Evolutionary conservation across 2,329 filamentous ascomycete species (phyloP), one percentile per base, ranked within the genome.

Genomic region (Aspergillus transmontanensis): DNA sequence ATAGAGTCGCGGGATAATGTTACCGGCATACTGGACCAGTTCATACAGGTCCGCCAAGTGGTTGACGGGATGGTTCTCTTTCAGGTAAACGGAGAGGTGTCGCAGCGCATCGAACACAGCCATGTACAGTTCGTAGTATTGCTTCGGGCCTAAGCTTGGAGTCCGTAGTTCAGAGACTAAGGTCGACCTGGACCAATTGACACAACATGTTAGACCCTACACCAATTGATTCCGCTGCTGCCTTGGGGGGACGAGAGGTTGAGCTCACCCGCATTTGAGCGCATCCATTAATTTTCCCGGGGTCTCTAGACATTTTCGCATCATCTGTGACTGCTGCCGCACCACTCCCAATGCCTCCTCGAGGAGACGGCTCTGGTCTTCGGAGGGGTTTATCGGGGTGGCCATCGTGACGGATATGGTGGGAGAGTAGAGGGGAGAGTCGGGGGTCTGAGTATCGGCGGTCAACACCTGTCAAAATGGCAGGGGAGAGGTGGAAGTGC

Each of bases 111-210:
- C 95, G 81, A 99, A 99, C 66, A 99, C 93, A 69, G 95, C 88
- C 95, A 99, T 99, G 83, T 99, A 99, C 63, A 99, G 87, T 83
- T 99, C 96, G 80, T 99, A 99, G 84, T 99, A 99, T 80, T 99
- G 95, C 80, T 99, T 99, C 39, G 95, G 95, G n/a, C 95, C 93
- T 58, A 99, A 87, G 73, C 92, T 97, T 78, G 94, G 96, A 5
- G 95, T 99, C 72, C 95, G 93, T 73, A 99, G 87, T 80, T 99
- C 95, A n/a, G 95, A 97, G 65, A 99, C 94, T 67, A 99, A 87
- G 23, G 95, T 99, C 48, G 95, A 99, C 82, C 95, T 98, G 59
- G 48, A 54, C 46, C 62, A 64, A 66, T 66, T 67, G 64, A 65
- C 66, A n/a, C 6, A 14, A 43, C 36, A n/a, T 43, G 57, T 63